phyloP scores from a whole-genome alignment of 2,329 filamentous ascomycete genomes.

The Fusarium xyrophilum region DNA sequence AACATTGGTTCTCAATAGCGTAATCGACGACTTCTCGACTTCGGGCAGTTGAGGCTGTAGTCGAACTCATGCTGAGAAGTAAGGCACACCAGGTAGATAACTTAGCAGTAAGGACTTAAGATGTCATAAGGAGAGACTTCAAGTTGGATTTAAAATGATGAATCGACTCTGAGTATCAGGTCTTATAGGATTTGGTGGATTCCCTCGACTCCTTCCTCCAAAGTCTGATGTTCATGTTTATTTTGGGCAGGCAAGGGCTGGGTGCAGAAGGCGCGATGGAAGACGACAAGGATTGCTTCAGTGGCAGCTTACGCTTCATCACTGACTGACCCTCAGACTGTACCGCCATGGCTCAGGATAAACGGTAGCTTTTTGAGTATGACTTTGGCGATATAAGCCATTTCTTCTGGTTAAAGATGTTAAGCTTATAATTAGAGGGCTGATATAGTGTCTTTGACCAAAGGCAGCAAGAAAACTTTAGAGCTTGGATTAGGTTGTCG shows the following conservation, averaged over 20 bases:
- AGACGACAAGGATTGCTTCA: background rate
- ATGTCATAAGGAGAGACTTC: background rate
- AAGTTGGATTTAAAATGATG: background rate
- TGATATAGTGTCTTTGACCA: background rate
- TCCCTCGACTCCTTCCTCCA: background rate
- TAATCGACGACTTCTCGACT: slow-evolving; percentile 37
- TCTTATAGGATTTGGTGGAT: background rate
- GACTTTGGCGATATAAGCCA: background rate
- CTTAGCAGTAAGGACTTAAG: background rate
- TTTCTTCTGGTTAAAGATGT: background rate
- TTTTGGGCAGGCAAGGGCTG: background rate
- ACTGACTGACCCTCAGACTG: background rate
- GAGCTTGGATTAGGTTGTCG: background rate
- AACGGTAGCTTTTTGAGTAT: background rate
- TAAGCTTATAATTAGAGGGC: background rate
- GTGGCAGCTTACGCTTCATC: background rate
- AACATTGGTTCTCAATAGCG: slow-evolving; percentile 40
- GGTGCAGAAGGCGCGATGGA: background rate
- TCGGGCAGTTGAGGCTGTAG: background rate
- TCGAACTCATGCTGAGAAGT: slow-evolving; percentile 7
- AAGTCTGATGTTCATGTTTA: background rate
- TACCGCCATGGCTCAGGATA: no score
- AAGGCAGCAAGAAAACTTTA: background rate
- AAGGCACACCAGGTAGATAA: background rate
- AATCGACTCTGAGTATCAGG: background rate